Evolutionary conservation across 1,284 basidiomycete species (phyloP), one percentile per base, ranked within the genome.

Genomic region (Lignosus rhinocerotis): DNA sequence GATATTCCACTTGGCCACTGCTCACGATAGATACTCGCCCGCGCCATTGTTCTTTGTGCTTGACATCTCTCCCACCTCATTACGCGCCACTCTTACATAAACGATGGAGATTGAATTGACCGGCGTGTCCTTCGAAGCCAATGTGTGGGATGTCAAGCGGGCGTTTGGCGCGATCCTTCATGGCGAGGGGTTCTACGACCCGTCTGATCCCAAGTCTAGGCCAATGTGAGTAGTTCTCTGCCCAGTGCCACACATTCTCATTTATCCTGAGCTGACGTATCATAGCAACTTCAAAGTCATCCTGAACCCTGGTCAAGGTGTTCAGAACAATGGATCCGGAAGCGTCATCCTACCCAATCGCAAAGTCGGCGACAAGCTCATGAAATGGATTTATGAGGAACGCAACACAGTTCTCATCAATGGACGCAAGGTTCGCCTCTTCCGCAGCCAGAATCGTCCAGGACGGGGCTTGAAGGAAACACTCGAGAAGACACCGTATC

Each of bases 311-410:
- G 73, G 74, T 45, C 75, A 73, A 0, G 80, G 80, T 2, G 75
- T 80, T n/a, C 73, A 80, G 7, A 87, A 89, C 67, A 75, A 82
- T 65, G 86, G 86, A 3, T 75, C 76, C 9, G 88, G 86, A 2
- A 67, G 65, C 16, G 63, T 90, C 34, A 82, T 75, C 2, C 58
- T 88, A 1, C 83, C 80, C 7, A 70, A 42, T 70, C 70, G 33
- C n/a, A 64, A 57, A 16, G 69, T 81, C 32, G 85, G 80, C 1
- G 61, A 64, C 7, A 81, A 74, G 61, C 83, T 90, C 50, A 60
- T 84, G 47, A 69, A 68, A 11, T 77, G 79, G 67, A 70, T 81
- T 60, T 56, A 66, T 66, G 52, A 70, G 17, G 42, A 71, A 12
- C 70, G 68, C 33, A 75, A 74, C 57, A 76, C 71, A 57, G 69